Evolutionary conservation across 192 early-diverging fungal genomes (phyloP).

Genomic region (Podila minutissima): DNA sequence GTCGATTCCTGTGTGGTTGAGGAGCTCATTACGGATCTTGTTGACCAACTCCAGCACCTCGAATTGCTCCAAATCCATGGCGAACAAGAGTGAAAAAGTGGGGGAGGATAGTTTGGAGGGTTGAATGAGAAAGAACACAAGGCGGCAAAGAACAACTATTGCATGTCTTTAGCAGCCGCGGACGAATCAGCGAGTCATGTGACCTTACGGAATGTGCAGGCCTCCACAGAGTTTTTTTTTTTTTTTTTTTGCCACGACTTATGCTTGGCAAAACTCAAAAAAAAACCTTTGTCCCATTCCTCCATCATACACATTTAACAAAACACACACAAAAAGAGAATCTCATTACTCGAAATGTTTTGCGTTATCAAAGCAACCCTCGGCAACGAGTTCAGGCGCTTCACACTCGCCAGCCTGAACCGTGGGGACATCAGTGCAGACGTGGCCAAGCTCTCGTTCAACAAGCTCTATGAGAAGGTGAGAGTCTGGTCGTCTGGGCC

Average conservation of each 20-base stretch:
- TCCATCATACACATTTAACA: neutral
- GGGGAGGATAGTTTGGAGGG: neutral
- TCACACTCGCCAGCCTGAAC: conserved; percentile 34
- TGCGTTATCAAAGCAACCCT: conserved; percentile 44
- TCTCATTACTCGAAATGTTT: conserved; percentile 18
- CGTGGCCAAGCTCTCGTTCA: conserved; percentile 20
- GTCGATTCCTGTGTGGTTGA: conserved; percentile 91
- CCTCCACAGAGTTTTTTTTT: too few relatives aligned
- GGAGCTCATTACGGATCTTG: conserved; percentile 90
- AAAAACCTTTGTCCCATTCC: too few relatives aligned
- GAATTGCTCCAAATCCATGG: conserved; percentile 76
- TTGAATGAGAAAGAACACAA: neutral
- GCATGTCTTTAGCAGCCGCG: too few relatives aligned
- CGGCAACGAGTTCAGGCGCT: conserved; percentile 32
- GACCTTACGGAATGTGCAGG: too few relatives aligned
- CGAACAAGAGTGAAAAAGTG: neutral
- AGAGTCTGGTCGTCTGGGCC: neutral
- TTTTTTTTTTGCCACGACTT: too few relatives aligned
- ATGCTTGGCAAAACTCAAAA: too few relatives aligned
- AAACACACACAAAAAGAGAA: neutral
- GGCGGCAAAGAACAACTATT: too few relatives aligned
- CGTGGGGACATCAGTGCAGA: conserved; percentile 19
- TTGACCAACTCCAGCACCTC: conserved; percentile 91
- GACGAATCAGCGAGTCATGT: too few relatives aligned
- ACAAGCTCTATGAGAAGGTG: conserved; percentile 25